These are phyloP conservation scores for Clathrospora elynae DNA, from an alignment of 2,329 filamentous ascomycete species.

Conservation along the genomic window DNA sequence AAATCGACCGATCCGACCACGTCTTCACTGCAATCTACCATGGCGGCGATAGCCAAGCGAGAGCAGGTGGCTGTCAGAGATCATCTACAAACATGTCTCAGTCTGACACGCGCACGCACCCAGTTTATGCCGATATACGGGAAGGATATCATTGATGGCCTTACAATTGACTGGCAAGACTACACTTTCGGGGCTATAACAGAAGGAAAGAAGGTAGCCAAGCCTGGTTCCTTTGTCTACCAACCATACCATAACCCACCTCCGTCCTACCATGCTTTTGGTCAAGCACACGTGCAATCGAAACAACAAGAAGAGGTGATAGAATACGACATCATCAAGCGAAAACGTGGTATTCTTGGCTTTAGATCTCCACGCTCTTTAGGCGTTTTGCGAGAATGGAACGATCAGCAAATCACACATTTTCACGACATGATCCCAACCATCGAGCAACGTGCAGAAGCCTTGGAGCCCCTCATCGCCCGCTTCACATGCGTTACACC, in stretches of 20 bases:
- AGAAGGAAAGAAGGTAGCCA: constrained; percentile 46
- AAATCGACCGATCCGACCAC: constrained; percentile 57
- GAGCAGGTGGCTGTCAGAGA: constrained; percentile 69
- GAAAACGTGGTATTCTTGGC: constrained; percentile 35
- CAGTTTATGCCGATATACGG: constrained; percentile 83
- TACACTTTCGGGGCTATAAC: constrained; percentile 44
- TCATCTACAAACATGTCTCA: constrained; percentile 79
- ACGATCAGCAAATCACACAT: constrained; percentile 69
- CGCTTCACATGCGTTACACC: constrained; percentile 94
- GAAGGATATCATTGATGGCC: constrained; percentile 72
- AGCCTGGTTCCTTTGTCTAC: constrained; percentile 13
- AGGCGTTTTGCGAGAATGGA: constrained; percentile 63
- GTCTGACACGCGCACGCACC: constrained; percentile 79
- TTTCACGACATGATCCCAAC: constrained; percentile 73
- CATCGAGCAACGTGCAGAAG: constrained; percentile 71
- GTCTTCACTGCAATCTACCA: constrained; percentile 69
- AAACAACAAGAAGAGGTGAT: constrained; percentile 13
- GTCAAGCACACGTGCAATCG: constrained; percentile 31
- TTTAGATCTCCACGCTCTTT: constrained; percentile 39
- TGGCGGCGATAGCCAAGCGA: constrained; percentile 71
- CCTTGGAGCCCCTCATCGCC: constrained; percentile 75
- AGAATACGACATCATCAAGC: constrained; percentile 52
- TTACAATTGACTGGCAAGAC: constrained; percentile 62
- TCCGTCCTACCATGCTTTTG: constrained; percentile 22
- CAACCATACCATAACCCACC: constrained; percentile 13